Base-by-base conservation (phyloP, 768 basidiomycete genomes). In the Agaricus subrufescens region DNA sequence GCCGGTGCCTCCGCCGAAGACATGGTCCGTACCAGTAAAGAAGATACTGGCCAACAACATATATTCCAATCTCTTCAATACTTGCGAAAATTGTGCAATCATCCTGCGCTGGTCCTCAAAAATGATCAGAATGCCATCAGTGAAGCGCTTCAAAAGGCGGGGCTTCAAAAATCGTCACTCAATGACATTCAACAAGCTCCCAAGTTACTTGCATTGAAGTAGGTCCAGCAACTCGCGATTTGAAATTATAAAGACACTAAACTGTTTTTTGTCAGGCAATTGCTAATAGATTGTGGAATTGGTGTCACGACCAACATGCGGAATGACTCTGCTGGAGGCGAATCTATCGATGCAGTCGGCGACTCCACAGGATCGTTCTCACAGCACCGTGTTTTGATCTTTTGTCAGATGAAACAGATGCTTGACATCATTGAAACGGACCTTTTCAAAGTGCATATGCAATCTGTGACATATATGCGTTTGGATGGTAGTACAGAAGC, bases 331-430 rank as follows among this genome's bases (percentile, higher is more conserved):
- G 76, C 79, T 23, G 89, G 91, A 69, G 83, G 82, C 58, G 88
- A 91, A 61, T 67, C 83, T 14, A 80, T 79, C 34, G 86, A 91
- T 58, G 75, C 80, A 0, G 74, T 83, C 45, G 70, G 81, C 11
- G 79, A 80, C n/a, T 66, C 72, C 26, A 76, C 74, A 42, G 82
- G 78, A 1, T 66, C 82, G 26, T 89, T 94, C 66, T 91, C 96
- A 23, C 95, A 96, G 62, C 97, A 99, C 67, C 91, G 97, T n/a
- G 95, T 96, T 53, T 84, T 99, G 60, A 96, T 99, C 63, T 99
- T 99, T 75, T 98, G 96, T 65, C 97, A 99, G 73, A 92, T 98
- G 84, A 97, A 98, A 69, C 91, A 93, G 68, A 99, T 98, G 97
- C 81, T 99, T 49, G 92, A 99, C 68, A 89, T 98, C 67, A 95